Evolutionary conservation across 2,329 filamentous ascomycete species (phyloP).

Genomic region (Byssothecium circinans): DNA sequence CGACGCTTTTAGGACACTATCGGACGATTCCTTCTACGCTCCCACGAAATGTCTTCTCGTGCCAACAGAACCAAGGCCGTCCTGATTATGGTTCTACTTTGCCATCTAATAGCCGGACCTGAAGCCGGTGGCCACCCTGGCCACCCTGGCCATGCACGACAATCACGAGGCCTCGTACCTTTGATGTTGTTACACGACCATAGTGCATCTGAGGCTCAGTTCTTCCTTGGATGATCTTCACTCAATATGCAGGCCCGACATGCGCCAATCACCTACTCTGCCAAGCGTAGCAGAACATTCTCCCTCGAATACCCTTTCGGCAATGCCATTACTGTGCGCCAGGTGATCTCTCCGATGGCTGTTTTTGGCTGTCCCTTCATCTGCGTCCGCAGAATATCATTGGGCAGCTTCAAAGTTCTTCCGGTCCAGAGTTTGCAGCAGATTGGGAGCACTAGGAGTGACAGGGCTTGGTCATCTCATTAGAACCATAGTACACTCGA

Average conservation of each 20-base stretch:
- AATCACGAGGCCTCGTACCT: slow-evolving; percentile 1
- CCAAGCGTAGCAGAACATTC: slow-evolving; percentile 1
- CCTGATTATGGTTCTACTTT: slow-evolving; percentile 8
- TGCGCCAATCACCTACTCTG: slow-evolving; percentile 5
- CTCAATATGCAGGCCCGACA: slow-evolving; percentile 1
- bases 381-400: neutral
- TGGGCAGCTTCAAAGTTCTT: neutral
- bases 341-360: neutral
- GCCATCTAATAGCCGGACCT: slow-evolving; percentile 17
- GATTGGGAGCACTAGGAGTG: slow-evolving; percentile 1
- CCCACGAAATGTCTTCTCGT: neutral
- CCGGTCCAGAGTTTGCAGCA: slow-evolving; percentile 7
- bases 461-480: slow-evolving; percentile 4
- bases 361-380: neutral
- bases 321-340: neutral
- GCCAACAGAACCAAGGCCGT: neutral
- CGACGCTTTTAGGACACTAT: neutral
- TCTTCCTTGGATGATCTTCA: slow-evolving; percentile 1
- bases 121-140: slow-evolving; percentile 9
- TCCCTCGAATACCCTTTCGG: neutral
- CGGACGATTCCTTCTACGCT: neutral
- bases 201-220: slow-evolving; percentile 7
- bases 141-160: slow-evolving; percentile 1
- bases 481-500: neutral
- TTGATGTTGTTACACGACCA: neutral